Percentiles rank a stretch among this genome's conserved stretches.
These are phyloP conservation scores for Penicillium sp. DNA, from an alignment of 2,329 filamentous ascomycete species.

Conservation along the genomic window DNA sequence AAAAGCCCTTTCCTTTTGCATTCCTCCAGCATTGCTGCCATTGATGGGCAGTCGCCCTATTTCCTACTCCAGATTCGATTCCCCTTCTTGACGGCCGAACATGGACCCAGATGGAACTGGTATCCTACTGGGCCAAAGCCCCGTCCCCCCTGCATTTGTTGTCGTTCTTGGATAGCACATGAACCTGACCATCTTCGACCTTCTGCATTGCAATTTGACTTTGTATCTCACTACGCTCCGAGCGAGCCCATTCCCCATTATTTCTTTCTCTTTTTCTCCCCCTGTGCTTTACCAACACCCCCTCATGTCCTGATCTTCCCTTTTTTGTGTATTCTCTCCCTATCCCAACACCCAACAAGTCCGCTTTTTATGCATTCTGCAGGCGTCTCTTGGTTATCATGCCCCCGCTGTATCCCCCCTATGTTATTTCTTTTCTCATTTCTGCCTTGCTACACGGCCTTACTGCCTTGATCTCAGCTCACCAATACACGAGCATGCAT, in stretches of 20 bases:
- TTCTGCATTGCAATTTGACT: constrained; percentile 17
- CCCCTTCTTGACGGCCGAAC: constrained; percentile 16
- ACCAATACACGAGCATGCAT: constrained; percentile 9
- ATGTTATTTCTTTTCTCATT: constrained; percentile 18
- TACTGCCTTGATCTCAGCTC: constrained; percentile 7
- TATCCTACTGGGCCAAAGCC: constrained; percentile 17
- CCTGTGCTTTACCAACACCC: constrained; percentile 23
- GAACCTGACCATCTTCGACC: constrained; percentile 15
- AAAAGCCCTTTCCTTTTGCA: constrained; percentile 23
- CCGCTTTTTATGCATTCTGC: constrained; percentile 38
- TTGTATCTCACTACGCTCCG: constrained; percentile 21
- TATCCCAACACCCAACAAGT: constrained; percentile 11
- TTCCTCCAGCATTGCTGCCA: constrained; percentile 16
- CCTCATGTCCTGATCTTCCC: constrained; percentile 25
- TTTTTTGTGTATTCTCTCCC: constrained; percentile 20
- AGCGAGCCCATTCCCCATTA: constrained; percentile 19
- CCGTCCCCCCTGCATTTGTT: constrained; percentile 21
- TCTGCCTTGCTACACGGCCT: constrained; percentile 20
- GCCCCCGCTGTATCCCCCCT: constrained; percentile 21
- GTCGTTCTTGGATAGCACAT: constrained; percentile 13
- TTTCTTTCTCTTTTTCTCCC: constrained; percentile 20
- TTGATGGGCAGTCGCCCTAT: constrained; percentile 11
- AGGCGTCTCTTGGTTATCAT: constrained; percentile 37
- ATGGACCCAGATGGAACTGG: constrained; percentile 23
- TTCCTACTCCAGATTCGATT: constrained; percentile 12